Percentiles rank a stretch among this genome's conserved stretches.
phyloP scores from a whole-genome alignment of 768 basidiomycete genomes.

The Candolleomyces aberdarensis region DNA sequence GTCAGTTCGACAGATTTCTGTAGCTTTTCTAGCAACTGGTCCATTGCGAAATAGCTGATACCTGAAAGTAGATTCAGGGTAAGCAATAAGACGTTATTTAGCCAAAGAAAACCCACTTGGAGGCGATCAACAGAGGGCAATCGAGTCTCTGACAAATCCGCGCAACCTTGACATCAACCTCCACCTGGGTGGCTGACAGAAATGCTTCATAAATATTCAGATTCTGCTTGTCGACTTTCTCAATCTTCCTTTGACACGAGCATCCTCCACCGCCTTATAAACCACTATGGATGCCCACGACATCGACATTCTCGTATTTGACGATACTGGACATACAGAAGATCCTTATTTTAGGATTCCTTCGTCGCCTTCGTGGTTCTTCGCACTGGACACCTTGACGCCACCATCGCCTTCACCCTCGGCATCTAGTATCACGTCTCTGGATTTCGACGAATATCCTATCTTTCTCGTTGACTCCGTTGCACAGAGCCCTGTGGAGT shows the following conservation, averaged over 20 bases:
- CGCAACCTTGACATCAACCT: no score
- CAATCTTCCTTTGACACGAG: no score
- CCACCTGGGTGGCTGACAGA: no score
- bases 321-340: background rate
- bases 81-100: background rate
- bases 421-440: conserved; percentile 2
- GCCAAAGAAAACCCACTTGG: background rate
- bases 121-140: background rate
- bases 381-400: conserved; percentile 5
- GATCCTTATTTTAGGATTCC: conserved; percentile 1
- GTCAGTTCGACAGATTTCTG: background rate
- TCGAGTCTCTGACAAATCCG: no score
- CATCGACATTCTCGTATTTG: background rate
- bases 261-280: no score
- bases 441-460: conserved; percentile 7
- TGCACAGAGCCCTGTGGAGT: conserved; percentile 3
- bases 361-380: conserved; percentile 6
- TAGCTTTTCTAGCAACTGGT: background rate
- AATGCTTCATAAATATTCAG: no score
- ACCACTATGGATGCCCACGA: background rate
- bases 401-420: conserved; percentile 6
- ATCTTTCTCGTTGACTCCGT: conserved; percentile 10
- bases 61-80: background rate
- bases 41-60: background rate
- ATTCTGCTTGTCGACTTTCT: no score